Conservation (phyloP, 805 yeast species). For the Naumovozyma baii region DNA sequence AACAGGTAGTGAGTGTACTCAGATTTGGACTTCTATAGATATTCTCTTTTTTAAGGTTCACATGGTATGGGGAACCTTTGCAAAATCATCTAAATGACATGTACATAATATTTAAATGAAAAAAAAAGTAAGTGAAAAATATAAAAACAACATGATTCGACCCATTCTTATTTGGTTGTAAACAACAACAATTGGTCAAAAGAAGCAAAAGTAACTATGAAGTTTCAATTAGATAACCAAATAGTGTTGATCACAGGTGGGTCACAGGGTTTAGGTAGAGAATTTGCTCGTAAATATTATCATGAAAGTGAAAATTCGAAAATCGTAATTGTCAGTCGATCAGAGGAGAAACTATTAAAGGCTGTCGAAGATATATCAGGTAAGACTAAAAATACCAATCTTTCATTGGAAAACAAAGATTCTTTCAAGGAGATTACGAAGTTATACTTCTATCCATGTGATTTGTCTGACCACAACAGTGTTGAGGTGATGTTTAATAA, state of each 20-base stretch:
- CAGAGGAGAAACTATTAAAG: slow-evolving; percentile 44
- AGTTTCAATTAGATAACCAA: slow-evolving; percentile 35
- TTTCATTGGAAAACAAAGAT: background rate
- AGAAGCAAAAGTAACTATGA: no score
- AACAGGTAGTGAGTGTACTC: background rate
- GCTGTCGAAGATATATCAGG: slow-evolving; percentile 38
- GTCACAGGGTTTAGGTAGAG: slow-evolving; percentile 87
- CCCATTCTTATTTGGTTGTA: no score
- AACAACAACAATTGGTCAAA: no score
- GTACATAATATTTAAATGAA: no score
- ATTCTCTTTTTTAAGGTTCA: no score
- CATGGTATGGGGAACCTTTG: no score
- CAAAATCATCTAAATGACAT: no score
- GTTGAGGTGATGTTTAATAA: slow-evolving; percentile 31
- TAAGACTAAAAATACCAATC: slow-evolving; percentile 1
- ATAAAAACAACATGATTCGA: no score
- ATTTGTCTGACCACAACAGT: slow-evolving; percentile 47
- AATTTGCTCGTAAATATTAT: slow-evolving; percentile 53
- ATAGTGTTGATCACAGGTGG: slow-evolving; percentile 81
- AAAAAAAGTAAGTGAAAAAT: no score
- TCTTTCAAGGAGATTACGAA: slow-evolving; percentile 7
- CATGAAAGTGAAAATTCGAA: slow-evolving; percentile 40
- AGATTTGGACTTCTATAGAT: no score
- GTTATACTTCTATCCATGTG: slow-evolving; percentile 46
- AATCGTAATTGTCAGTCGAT: slow-evolving; percentile 71